Conservation (phyloP, 495 filamentous ascomycete species). For the Durotheca rogersii region DNA sequence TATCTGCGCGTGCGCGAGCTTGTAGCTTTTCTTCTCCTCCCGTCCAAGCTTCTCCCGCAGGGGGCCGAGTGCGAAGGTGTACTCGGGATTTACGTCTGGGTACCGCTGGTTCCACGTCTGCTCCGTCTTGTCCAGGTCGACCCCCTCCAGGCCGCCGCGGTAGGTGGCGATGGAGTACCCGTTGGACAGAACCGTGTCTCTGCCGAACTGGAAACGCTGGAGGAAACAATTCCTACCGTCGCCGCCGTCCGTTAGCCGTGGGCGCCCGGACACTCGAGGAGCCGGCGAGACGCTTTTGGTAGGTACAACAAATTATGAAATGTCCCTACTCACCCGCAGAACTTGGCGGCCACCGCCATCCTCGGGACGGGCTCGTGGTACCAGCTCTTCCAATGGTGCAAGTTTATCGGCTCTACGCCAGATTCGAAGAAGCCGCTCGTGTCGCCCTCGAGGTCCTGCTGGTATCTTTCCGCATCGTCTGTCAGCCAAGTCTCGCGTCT, state of each 20-base stretch:
- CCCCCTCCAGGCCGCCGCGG: conserved; percentile 42
- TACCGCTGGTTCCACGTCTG: conserved; percentile 55
- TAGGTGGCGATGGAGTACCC: conserved; percentile 61
- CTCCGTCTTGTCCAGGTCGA: conserved; percentile 57
- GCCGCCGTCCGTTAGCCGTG: background rate
- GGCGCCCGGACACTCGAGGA: too few relatives aligned
- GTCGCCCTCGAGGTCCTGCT: conserved; percentile 62
- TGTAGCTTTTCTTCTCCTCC: conserved; percentile 37
- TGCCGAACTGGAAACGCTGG: conserved; percentile 59
- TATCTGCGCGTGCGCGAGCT: conserved; percentile 14
- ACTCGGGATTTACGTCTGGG: conserved; percentile 35
- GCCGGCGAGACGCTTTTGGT: too few relatives aligned
- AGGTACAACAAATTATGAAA: too few relatives aligned
- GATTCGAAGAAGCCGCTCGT: conserved; percentile 63
- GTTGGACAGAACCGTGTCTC: conserved; percentile 59
- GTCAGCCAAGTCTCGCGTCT: background rate
- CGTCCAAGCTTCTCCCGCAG: conserved; percentile 40
- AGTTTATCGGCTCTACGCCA: conserved; percentile 53
- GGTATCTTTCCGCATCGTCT: conserved; percentile 33
- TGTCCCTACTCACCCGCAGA: conserved; percentile 43
- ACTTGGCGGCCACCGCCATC: conserved; percentile 55
- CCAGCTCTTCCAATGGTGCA: conserved; percentile 65
- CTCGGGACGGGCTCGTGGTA: conserved; percentile 48
- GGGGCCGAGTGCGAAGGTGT: conserved; percentile 51
- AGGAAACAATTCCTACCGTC: conserved; percentile 56